These are phyloP conservation scores for Linnemannia elongata DNA, from an alignment of 192 early-diverging fungal species.

Conservation along the genomic window DNA sequence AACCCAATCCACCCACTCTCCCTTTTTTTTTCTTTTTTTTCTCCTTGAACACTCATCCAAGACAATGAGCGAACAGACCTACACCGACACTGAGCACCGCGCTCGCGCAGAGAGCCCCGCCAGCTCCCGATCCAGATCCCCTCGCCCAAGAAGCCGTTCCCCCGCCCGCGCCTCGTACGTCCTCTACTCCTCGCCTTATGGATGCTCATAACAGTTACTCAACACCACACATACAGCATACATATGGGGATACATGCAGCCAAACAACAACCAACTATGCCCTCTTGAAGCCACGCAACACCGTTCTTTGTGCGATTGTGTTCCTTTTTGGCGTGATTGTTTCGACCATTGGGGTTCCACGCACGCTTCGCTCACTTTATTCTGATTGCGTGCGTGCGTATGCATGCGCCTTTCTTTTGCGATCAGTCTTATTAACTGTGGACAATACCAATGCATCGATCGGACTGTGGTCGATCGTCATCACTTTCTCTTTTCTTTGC, in stretches of 20 bases:
- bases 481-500: background rate
- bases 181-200: too few relatives aligned
- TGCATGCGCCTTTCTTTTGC: background rate
- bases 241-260: background rate
- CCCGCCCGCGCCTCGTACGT: conserved; percentile 52
- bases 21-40: background rate
- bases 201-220: background rate
- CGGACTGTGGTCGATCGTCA: background rate
- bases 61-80: conserved; percentile 51
- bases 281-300: too few relatives aligned
- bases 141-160: conserved; percentile 51
- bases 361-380: background rate
- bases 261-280: background rate
- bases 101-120: conserved; percentile 36
- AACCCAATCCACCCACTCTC: background rate
- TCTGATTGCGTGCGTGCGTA: conserved; percentile 3
- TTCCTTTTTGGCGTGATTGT: background rate
- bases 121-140: conserved; percentile 53
- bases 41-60: background rate
- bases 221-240: background rate
- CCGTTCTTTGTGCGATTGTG: background rate
- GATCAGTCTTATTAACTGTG: too few relatives aligned
- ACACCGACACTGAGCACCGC: conserved; percentile 43
- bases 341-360: background rate
- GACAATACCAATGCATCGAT: background rate